These are phyloP conservation scores for Colletotrichum orbiculare DNA, from an alignment of 2,329 filamentous ascomycete species.

Conservation along the genomic window DNA sequence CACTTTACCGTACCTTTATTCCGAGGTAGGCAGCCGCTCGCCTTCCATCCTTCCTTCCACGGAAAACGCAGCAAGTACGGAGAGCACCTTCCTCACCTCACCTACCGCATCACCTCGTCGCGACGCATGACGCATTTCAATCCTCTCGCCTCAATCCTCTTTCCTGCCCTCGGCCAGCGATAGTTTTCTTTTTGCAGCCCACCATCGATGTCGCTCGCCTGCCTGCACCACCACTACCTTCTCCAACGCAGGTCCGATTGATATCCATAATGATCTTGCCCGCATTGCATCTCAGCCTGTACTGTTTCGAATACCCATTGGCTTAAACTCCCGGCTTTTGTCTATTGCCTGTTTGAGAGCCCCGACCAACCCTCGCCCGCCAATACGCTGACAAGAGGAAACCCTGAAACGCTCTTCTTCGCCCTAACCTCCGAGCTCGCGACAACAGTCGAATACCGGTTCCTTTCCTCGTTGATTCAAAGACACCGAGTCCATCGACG, in stretches of 20 bases:
- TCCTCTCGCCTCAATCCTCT: background rate
- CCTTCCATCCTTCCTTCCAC: too few species aligned
- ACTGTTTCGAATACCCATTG: constrained; percentile 33
- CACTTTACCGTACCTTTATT: too few species aligned
- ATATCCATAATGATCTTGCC: constrained; percentile 34
- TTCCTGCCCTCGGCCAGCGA: constrained; percentile 1
- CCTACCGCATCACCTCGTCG: too few species aligned
- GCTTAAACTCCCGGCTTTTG: constrained; percentile 34
- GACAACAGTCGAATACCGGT: constrained; percentile 17
- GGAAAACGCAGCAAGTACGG: too few species aligned
- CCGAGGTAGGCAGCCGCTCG: too few species aligned
- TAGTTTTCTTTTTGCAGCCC: constrained; percentile 5
- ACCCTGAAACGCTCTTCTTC: constrained; percentile 36
- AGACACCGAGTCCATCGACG: constrained; percentile 9
- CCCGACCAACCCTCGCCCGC: constrained; percentile 32
- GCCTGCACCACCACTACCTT: constrained; percentile 15
- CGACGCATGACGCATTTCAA: too few species aligned
- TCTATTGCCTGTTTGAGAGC: constrained; percentile 29
- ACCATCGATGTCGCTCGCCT: background rate
- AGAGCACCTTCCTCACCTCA: too few species aligned
- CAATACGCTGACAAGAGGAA: constrained; percentile 17
- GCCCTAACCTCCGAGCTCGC: constrained; percentile 20
- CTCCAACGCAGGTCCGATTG: constrained; percentile 29
- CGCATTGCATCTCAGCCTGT: constrained; percentile 31
- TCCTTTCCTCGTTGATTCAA: background rate